These are phyloP conservation scores for Huntiella omanensis DNA, from an alignment of 2,329 filamentous ascomycete species.

Conservation along the genomic window DNA sequence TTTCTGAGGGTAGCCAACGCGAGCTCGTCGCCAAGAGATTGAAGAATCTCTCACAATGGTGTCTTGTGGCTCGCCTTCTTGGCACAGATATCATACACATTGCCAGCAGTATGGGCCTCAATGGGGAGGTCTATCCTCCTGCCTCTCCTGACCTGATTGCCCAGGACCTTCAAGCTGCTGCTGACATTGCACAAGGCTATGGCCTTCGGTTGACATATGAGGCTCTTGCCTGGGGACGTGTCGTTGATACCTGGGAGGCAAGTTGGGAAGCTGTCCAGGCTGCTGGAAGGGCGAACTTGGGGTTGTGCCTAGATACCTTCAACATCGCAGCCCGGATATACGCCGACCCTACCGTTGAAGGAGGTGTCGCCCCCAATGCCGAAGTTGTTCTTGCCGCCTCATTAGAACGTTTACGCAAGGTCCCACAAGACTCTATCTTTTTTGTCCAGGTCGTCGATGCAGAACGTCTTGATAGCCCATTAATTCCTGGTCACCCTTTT, in stretches of 20 bases:
- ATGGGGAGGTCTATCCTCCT: slow-evolving; percentile 19
- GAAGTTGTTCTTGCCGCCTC: slow-evolving; percentile 35
- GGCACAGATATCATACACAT: slow-evolving; percentile 56
- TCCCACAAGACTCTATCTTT: slow-evolving; percentile 27
- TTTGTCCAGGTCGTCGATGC: slow-evolving; percentile 64
- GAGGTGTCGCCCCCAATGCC: slow-evolving; percentile 33
- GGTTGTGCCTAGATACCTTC: slow-evolving; percentile 60
- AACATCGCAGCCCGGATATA: slow-evolving; percentile 56
- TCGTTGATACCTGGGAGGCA: slow-evolving; percentile 50
- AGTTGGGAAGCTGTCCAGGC: slow-evolving; percentile 48
- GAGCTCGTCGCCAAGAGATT: slow-evolving; percentile 36
- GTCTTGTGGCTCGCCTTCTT: slow-evolving; percentile 42
- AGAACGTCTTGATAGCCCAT: slow-evolving; percentile 38
- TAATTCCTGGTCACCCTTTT: slow-evolving; percentile 26
- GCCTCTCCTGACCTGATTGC: slow-evolving; percentile 34
- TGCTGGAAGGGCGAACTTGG: slow-evolving; percentile 54
- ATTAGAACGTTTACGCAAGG: slow-evolving; percentile 37
- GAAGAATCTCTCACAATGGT: slow-evolving; percentile 49
- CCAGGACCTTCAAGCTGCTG: slow-evolving; percentile 41
- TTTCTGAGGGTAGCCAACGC: slow-evolving; percentile 56
- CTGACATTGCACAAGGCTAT: slow-evolving; percentile 44
- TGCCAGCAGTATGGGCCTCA: slow-evolving; percentile 49
- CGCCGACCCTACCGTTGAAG: slow-evolving; percentile 41
- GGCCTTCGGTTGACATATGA: slow-evolving; percentile 54
- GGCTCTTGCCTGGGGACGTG: slow-evolving; percentile 52